Base-by-base conservation (phyloP, 2,329 filamentous ascomycete genomes). In the Leptographium radiaticola region DNA sequence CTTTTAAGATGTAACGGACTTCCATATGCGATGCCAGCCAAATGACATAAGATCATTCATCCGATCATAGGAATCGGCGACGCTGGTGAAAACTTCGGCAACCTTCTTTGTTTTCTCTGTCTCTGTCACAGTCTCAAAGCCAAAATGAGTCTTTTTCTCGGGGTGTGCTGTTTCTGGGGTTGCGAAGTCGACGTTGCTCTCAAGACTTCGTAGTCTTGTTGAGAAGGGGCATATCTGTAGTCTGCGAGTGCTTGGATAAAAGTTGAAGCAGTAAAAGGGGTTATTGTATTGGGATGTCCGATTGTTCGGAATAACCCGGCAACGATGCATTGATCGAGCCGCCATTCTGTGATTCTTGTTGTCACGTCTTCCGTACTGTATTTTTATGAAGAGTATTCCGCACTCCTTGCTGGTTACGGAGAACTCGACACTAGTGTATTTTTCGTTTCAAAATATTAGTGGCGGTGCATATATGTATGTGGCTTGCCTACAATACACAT, bases 11-110 rank as follows among this genome's bases (percentile, higher is more conserved):
- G 6, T 36, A 48, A 68, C 76, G 50, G 61, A 80, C 80, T 85
- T 98, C 93, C 93, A 98, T 40, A 98, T 74, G 45, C 93, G 86
- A 69, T 98, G 93, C 71, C 95, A 90, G 53, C 93, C 93, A 49
- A 98, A 80, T 9, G 93, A 97, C 93, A 98, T 98, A 61, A 97
- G 79, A 68, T 98, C 93, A 72, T 98, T 98, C 93, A 98, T 98
- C 58, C 84, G 86, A 70, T 98, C 93, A 71, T 98, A 98, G 18
- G 86, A 89, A 58, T 87, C 83, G 61, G 93, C 93, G 43, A 98
- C 93, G 60, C 86, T 96, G 68, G 88, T 91, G 73, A 98, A 98
- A 55, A 98, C 93, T 44, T 80, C 82, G 56, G 86, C 86, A 43
- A 96, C 90, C 76, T 72, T 68, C 60, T 75, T 64, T 46, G 71